A percentile compares a stretch with the other conserved stretches of the same genome.
Conservation (phyloP, 345 rosid genomes). For the Anacardium occidentale region DNA sequence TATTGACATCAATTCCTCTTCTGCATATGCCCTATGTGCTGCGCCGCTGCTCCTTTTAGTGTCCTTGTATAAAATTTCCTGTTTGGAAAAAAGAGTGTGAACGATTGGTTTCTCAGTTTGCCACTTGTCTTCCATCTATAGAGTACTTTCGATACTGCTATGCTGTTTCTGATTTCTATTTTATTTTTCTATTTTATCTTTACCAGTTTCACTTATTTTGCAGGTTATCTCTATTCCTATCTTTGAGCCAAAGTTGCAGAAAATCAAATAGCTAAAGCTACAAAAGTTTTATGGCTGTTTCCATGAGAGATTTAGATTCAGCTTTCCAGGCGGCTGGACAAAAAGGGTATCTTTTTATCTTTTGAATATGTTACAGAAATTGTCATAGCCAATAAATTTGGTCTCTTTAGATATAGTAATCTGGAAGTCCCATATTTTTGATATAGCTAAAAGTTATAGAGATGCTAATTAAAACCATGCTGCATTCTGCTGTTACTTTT, state of each 20-base stretch:
- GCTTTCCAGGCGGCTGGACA: constrained; percentile 98
- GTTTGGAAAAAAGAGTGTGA: not conserved
- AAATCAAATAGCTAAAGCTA: constrained; percentile 34
- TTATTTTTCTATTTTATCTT: not conserved
- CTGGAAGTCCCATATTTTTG: not conserved
- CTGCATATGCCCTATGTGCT: not conserved
- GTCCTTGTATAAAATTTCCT: not conserved
- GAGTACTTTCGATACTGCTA: constrained; percentile 13
- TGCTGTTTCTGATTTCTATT: constrained; percentile 14
- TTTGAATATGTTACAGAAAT: constrained; percentile 11
- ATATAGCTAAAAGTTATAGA: not conserved
- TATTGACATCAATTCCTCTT: not conserved
- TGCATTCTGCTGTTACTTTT: not conserved
- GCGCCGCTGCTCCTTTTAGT: not conserved
- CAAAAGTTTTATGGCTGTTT: constrained; percentile 72
- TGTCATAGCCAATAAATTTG: not conserved
- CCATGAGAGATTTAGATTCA: constrained; percentile 96
- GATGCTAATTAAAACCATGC: constrained; percentile 1
- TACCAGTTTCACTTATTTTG: constrained; percentile 25
- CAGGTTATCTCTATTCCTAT: constrained; percentile 33
- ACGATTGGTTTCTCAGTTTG: not conserved
- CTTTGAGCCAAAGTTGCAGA: constrained; percentile 29
- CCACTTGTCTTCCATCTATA: not conserved
- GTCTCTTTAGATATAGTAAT: not conserved
- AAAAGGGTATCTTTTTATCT: constrained; percentile 82